Evolutionary conservation across 768 basidiomycete species (phyloP), one percentile per base, ranked within the genome.

Genomic region (Termitomyces bulborhizus): DNA sequence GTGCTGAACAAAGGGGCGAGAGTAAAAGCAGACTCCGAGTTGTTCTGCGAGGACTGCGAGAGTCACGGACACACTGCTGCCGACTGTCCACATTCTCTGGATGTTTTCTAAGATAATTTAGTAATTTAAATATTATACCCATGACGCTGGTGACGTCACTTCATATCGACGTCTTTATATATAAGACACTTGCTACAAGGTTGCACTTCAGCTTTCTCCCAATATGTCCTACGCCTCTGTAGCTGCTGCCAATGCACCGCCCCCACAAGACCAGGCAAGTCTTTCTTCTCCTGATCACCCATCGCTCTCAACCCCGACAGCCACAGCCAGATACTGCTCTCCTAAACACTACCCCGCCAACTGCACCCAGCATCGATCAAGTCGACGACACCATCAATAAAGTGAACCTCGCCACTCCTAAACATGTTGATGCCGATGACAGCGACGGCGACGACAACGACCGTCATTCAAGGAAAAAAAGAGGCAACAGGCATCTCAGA

Each of bases 31-130:
- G 56, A 60, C 6, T 56, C 53, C 16, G 78, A 77, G 51, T 62
- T 81, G 40, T 88, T 81, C 64, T 94, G 93, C 66, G 87, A 85
- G 51, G 91, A 94, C 60, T 94, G 93, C 65, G 93, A 93, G 72
- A 81, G 81, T 55, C 77, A 80, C 50, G 92, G 90, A 7, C 92
- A 94, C 67, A 64, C 76, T 37, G 82, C 91, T 5, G 79, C 78
- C 36, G 81, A 92, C 57, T 95, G 93, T 65, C 90, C 91, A 40
- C 83, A 92, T 68, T 91, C 90, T 11, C 69, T 85, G 68, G 93
- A 95, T 70, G 88, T 94, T 55, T 95, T 94, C 72, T 94, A 71
- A 73, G 7, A 3, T 46, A 18, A n/a, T n/a, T 31, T 31, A n/a
- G 16, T 31, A 21, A 46, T 46, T 31, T 18, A 31, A 32, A 32